phyloP scores from a whole-genome alignment of 257 asterid genomes.

The Rauvolfia tetraphylla region DNA sequence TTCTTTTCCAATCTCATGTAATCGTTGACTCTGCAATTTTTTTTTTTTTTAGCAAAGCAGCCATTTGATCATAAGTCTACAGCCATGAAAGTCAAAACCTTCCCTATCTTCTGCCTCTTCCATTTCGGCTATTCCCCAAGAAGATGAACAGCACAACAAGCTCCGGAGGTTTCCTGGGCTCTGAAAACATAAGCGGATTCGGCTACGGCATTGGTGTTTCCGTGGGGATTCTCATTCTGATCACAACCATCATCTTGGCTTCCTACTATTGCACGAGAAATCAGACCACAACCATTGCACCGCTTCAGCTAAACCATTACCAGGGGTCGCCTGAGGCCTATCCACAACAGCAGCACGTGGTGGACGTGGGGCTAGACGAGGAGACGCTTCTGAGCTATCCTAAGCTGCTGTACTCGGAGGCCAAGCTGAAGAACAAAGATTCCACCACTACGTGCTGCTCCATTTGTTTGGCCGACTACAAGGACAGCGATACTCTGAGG shows the following conservation, averaged over 20 bases:
- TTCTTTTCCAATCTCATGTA: slow-evolving; percentile 11
- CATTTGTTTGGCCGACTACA: slow-evolving; percentile 81
- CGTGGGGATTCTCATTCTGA: slow-evolving; percentile 72
- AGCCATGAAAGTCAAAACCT: slow-evolving; percentile 32
- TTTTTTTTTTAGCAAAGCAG: not conserved
- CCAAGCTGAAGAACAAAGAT: slow-evolving; percentile 43
- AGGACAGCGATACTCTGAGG: slow-evolving; percentile 50
- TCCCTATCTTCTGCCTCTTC: not conserved
- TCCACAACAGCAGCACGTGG: slow-evolving; percentile 4
- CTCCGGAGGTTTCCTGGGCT: slow-evolving; percentile 48
- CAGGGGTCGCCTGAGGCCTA: not conserved
- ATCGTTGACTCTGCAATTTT: slow-evolving; percentile 29
- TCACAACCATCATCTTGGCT: slow-evolving; percentile 73
- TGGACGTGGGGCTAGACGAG: slow-evolving; percentile 70
- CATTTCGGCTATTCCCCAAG: not conserved
- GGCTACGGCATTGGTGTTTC: slow-evolving; percentile 86
- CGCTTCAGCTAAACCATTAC: not conserved
- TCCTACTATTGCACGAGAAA: slow-evolving; percentile 76
- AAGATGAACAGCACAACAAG: slow-evolving; percentile 36
- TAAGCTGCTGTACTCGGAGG: slow-evolving; percentile 57
- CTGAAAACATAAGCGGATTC: slow-evolving; percentile 60
- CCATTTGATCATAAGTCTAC: too few relatives aligned
- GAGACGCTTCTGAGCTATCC: slow-evolving; percentile 65
- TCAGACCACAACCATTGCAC: slow-evolving; percentile 19
- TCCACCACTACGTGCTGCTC: slow-evolving; percentile 68